Evolutionary conservation across 345 rosid genomes (phyloP), one percentile per base, ranked within the genome.

Genomic region (Aquilaria sinensis): DNA sequence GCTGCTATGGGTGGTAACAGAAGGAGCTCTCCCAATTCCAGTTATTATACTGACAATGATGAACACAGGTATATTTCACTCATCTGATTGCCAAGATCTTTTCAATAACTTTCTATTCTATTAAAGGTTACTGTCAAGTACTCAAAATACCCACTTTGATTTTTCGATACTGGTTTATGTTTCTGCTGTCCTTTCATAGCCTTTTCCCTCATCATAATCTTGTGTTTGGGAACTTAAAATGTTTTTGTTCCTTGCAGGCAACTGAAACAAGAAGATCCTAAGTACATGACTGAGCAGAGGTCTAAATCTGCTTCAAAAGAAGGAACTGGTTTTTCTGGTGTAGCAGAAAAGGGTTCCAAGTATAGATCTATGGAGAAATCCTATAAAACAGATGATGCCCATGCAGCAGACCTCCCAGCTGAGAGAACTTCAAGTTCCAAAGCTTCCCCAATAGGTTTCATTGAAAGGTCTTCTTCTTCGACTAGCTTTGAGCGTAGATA

Each of bases 401-500:
- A 68, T 64, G 47, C 72, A 63, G 86, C 74, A 50, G 99, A 91
- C 68, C 72, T 80, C 67, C 73, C 81, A 8, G 67, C 67, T 56
- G 98, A 88, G 73, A 86, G 85, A 77, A 75, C 96, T 49, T 69
- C 90, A 29, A 67, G 80, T 67, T 74, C 95, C 57, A 93, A 83
- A 84, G 90, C 89, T 67, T 90, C 90, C 12, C 92, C 95, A 6
- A 59, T 83, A 78, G 77, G 77, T 50, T 60, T 82, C 75, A 72
- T 63, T 49, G 97, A 88, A 71, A 85, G 90, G 67, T 90, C 98
- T 74, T 91, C 96, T 57, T 87, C 96, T 56, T 78, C 92, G 33
- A 77, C 80, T 10, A 82, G 89, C 80, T 62, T 82, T 70, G 99
- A 94, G 32, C 91, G 91, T 67, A 86, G 93, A 74, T 74, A 76